These are phyloP conservation scores for Angophora floribunda DNA, from an alignment of 345 rosid genomes.

Conservation along the genomic window DNA sequence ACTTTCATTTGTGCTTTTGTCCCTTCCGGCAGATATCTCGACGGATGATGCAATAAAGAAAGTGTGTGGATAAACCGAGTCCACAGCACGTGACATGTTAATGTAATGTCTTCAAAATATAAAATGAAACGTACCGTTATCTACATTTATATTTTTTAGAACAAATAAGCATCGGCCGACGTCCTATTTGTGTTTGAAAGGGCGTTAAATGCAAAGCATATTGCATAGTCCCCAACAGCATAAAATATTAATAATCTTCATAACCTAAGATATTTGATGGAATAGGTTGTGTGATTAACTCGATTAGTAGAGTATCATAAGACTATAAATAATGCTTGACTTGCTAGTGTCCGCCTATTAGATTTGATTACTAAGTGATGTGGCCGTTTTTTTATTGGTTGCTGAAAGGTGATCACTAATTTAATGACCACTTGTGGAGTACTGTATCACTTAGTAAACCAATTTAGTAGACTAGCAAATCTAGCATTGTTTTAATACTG, in stretches of 20 bases:
- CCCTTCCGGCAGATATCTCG: not conserved
- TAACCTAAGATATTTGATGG: not conserved
- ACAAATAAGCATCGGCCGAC: not conserved
- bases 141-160: not conserved
- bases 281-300: not conserved
- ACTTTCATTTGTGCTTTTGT: not conserved
- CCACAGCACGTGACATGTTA: not conserved
- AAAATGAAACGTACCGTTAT: not conserved
- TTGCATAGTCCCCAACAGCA: not conserved
- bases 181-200: not conserved
- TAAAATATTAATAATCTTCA: not conserved
- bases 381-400: not conserved
- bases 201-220: not conserved
- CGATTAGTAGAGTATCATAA: not conserved
- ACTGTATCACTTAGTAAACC: not conserved
- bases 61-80: not conserved
- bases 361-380: not conserved
- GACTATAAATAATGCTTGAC: not conserved
- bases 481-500: not conserved
- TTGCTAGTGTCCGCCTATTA: not conserved
- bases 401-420: not conserved
- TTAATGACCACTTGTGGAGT: not conserved
- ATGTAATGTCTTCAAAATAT: not conserved
- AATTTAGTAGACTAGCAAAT: not conserved
- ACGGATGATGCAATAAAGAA: not conserved